phyloP scores from a whole-genome alignment of 129 eudicot genomes.

The Flaveria brownii region DNA sequence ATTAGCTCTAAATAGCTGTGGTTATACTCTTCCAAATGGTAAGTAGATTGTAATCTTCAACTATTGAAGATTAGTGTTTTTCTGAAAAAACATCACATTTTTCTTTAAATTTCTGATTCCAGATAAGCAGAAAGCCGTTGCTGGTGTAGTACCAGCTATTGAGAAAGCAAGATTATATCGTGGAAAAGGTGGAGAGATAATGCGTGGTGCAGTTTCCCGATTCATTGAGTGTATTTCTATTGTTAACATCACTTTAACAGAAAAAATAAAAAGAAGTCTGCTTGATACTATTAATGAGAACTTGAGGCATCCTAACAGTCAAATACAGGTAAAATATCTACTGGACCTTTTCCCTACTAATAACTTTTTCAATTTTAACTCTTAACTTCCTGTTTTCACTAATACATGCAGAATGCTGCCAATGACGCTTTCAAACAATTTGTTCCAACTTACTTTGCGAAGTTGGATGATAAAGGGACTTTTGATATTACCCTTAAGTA shows the following conservation, averaged over 20 bases:
- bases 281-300: conserved; percentile 89
- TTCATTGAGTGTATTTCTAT: conserved; percentile 77
- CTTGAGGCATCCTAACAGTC: conserved; percentile 89
- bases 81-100: neutral
- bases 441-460: conserved; percentile 58
- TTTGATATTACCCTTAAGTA: conserved; percentile 56
- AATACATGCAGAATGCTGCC: conserved; percentile 63
- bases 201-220: conserved; percentile 96
- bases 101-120: conserved; percentile 24
- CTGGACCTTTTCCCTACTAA: conserved; percentile 3
- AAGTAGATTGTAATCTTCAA: neutral
- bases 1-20: conserved; percentile 65
- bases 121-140: conserved; percentile 81
- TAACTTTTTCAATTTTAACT: neutral
- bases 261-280: conserved; percentile 65
- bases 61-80: neutral
- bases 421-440: conserved; percentile 80
- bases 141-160: conserved; percentile 85
- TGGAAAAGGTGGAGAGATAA: conserved; percentile 97
- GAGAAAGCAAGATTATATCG: conserved; percentile 97
- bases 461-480: conserved; percentile 52
- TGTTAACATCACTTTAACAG: conserved; percentile 59
- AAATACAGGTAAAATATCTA: conserved; percentile 65
- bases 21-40: conserved; percentile 67
- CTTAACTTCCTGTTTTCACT: neutral